phyloP scores from a whole-genome alignment of 805 yeast genomes.

The Candida khao-thaluensis region DNA sequence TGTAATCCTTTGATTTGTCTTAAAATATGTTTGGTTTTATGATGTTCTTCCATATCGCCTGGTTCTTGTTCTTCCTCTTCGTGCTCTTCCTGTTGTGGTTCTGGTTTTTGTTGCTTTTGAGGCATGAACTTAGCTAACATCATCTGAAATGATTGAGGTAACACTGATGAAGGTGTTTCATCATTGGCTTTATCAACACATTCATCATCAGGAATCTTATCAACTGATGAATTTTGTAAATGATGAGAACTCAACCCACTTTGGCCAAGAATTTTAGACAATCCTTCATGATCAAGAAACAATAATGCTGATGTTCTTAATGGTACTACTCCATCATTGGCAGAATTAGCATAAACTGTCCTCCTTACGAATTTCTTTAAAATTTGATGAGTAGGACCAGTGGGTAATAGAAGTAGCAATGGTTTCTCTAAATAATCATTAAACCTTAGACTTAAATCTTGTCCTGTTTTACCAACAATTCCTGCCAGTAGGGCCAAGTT shows the following conservation, averaged over 20 bases:
- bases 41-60: constrained; percentile 14
- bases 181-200: constrained; percentile 11
- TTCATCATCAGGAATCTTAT: constrained; percentile 16
- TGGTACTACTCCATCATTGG: constrained; percentile 96
- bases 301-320: constrained; percentile 83
- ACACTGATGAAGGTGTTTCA: constrained; percentile 6
- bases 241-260: constrained; percentile 20
- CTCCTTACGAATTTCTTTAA: constrained; percentile 65
- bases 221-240: constrained; percentile 11
- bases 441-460: constrained; percentile 72
- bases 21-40: constrained; percentile 20
- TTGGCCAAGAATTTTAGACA: constrained; percentile 17
- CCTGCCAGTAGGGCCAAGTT: constrained; percentile 85
- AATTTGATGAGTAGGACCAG: constrained; percentile 66
- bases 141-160: constrained; percentile 33
- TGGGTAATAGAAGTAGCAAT: constrained; percentile 69
- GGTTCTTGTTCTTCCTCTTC: constrained; percentile 11
- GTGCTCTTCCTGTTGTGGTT: constrained; percentile 1
- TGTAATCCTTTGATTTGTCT: constrained; percentile 42
- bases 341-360: constrained; percentile 84
- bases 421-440: constrained; percentile 53
- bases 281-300: constrained; percentile 81
- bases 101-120: constrained; percentile 30
- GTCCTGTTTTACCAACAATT: constrained; percentile 88
- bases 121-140: constrained; percentile 42